Percentiles rank a stretch among this genome's conserved stretches.
Conservation (phyloP, 2,329 filamentous ascomycete species). For the Cytospora schulzeri region DNA sequence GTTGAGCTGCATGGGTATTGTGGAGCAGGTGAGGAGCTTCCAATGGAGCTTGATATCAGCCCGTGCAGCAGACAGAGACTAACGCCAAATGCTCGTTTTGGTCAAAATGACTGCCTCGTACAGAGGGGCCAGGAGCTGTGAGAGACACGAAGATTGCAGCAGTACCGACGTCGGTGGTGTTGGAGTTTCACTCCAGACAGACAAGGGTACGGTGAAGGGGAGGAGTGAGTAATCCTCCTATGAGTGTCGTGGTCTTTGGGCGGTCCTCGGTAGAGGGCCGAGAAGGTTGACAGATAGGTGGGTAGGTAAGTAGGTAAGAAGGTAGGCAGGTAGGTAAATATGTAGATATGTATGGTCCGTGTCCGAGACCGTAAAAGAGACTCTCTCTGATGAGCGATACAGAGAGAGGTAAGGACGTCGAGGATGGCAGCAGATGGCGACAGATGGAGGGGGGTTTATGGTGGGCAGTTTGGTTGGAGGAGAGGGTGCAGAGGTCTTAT, state of each 20-base stretch:
- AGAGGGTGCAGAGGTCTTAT: constrained; percentile 24
- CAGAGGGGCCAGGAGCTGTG: constrained; percentile 24
- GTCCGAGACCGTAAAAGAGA: neutral
- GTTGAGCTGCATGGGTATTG: constrained; percentile 25
- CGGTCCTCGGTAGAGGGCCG: constrained; percentile 13
- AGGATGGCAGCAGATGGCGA: constrained; percentile 12
- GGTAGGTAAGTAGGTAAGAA: neutral
- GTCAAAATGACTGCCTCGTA: constrained; percentile 8
- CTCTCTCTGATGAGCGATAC: constrained; percentile 1
- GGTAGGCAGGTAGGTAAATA: neutral
- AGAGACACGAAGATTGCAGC: constrained; percentile 13
- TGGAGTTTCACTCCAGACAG: constrained; percentile 1
- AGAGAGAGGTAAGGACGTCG: constrained; percentile 8
- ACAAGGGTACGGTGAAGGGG: neutral
- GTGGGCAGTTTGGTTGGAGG: constrained; percentile 20
- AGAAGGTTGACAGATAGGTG: constrained; percentile 1
- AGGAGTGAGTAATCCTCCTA: neutral
- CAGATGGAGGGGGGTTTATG: constrained; percentile 19
- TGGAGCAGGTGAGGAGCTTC: constrained; percentile 28
- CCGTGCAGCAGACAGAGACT: constrained; percentile 12
- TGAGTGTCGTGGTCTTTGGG: neutral
- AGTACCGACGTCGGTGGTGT: constrained; percentile 8
- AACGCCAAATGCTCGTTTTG: constrained; percentile 20
- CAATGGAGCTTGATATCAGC: constrained; percentile 22
- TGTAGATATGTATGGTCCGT: neutral